These are phyloP conservation scores for Aphanomyces stellatus DNA, from an alignment of 352 stramenopile species.

Conservation along the genomic window DNA sequence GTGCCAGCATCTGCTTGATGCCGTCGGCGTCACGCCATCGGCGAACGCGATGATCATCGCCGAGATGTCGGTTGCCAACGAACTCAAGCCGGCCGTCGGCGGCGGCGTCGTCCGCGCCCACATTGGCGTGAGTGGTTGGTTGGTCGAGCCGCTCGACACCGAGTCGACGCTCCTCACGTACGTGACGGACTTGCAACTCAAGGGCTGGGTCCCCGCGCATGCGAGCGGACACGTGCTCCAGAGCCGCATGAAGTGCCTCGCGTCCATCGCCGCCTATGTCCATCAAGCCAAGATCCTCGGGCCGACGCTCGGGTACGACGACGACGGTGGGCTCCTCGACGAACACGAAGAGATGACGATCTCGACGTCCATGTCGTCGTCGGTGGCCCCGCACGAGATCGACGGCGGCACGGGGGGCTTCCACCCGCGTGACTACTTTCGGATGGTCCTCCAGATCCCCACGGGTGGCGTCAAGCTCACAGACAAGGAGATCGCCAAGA, in stretches of 20 bases:
- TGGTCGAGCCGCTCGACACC: constrained; percentile 59
- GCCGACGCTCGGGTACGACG: constrained; percentile 27
- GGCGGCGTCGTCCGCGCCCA: constrained; percentile 42
- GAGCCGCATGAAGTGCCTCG: constrained; percentile 49
- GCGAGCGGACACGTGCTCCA: constrained; percentile 46
- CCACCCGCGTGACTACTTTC: constrained; percentile 74
- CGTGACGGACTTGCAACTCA: constrained; percentile 59
- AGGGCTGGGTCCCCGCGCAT: constrained; percentile 36
- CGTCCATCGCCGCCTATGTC: constrained; percentile 55
- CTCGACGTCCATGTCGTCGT: constrained; percentile 27
- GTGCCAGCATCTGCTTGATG: constrained; percentile 31
- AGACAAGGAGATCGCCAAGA: constrained; percentile 80
- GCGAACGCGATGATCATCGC: constrained; percentile 62
- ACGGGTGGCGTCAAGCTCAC: constrained; percentile 70
- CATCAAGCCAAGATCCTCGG: constrained; percentile 49
- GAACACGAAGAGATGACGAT: constrained; percentile 27
- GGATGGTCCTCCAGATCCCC: constrained; percentile 61
- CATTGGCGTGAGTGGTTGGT: constrained; percentile 58
- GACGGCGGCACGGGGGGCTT: constrained; percentile 27
- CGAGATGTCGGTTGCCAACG: constrained; percentile 71
- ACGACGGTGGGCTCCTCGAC: constrained; percentile 30
- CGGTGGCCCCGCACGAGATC: constrained; percentile 21
- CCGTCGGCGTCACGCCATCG: constrained; percentile 27
- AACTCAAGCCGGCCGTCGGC: constrained; percentile 46
- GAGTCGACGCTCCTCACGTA: constrained; percentile 55